Base-by-base conservation (phyloP, 306 rosid species). In the Trifolium repens region DNA sequence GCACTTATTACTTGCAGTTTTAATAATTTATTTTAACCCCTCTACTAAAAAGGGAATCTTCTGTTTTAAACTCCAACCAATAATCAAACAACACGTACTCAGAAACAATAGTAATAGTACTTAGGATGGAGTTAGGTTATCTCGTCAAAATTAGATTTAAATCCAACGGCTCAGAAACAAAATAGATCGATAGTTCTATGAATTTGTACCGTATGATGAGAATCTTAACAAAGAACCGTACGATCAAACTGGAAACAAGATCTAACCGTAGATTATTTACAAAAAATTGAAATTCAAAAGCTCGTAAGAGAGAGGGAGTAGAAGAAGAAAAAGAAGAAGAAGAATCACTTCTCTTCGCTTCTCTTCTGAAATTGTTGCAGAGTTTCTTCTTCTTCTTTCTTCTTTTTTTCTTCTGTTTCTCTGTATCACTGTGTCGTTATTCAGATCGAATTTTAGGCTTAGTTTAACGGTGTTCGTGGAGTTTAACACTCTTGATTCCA, bases 281-380 rank as follows among this genome's bases (percentile, higher is more conserved):
- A 76, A 89, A 81, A 66, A 94, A 92, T 92, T 89, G 94, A 94
- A 92, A 79, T 94, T 94, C 96, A 94, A 94, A 94, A 94, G 89
- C 85, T 85, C 54, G 88, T 84, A 75, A 81, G 93, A 86, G 97
- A 91, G 98, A 84, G 98, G 93, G 98, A 87, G 96, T 88, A 85
- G 79, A 81, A 82, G 80, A 73, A 60, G 91, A 88, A 69, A 27
- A 69, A 30, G 24, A 84, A 84, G 24, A 84, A 84, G 79, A 87
- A 73, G 49, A 24, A 13, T 9, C 3, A 17, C 26, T 19, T 53
- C 24, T 16, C 16, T 53, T 54, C 27, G 7, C 2, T 54, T 54
- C 57, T 54, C 60, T 54, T 54, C 60, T 54, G 60, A 54, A 54
- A 17, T 54, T 19, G 24, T 17, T 54, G 5, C 60, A 19, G 34